Evolutionary conservation across 164 flowering plant species (phyloP), one percentile per base, ranked within the genome.

Genomic region (Sextonia rubra): DNA sequence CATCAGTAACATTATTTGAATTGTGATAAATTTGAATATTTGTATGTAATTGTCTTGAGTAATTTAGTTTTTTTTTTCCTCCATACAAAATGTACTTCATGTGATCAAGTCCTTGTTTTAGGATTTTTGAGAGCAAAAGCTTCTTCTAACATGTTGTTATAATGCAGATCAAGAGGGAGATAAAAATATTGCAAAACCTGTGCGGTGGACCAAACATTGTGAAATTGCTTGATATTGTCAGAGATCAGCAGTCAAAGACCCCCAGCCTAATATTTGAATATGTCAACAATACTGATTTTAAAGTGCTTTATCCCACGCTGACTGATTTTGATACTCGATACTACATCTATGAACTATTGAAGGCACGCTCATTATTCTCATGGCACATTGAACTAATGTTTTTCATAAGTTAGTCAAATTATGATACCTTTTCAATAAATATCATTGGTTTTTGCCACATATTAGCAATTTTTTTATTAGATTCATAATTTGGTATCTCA

Each of bases 171-270:
- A 95, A 89, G 86, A 90, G 99, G 85, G 99, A 95, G 82, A 91
- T 93, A 32, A 95, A 95, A 74, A 93, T 95, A 71, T 71, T 95
- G 72, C 99, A 95, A 83, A 93, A 93, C 80, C 93, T 95, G 17
- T 93, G 97, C 75, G 99, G 99, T 29, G 98, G 99, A 26, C 98
- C 98, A 52, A 95, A 95, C 79, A 87, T 95, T 82, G 91, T 95
- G 83, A 95, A 95, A 83, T 80, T 95, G 86, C 90, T 92, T 67
- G 99, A 94, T 80, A 92, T 94, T 75, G 99, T 92, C 71, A 89
- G 97, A 79, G 99, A 95, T 81, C 99, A 95, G 87, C 98, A 95
- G 67, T 95, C 99, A 29, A 93, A 95, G 85, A 93, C 99, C 18
- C 99, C 97, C 44, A 95, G 99, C 83, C 86, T 95, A 6, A 85